Conservation (phyloP, 2,329 filamentous ascomycete species). For the Cordyceps pruinosa region DNA sequence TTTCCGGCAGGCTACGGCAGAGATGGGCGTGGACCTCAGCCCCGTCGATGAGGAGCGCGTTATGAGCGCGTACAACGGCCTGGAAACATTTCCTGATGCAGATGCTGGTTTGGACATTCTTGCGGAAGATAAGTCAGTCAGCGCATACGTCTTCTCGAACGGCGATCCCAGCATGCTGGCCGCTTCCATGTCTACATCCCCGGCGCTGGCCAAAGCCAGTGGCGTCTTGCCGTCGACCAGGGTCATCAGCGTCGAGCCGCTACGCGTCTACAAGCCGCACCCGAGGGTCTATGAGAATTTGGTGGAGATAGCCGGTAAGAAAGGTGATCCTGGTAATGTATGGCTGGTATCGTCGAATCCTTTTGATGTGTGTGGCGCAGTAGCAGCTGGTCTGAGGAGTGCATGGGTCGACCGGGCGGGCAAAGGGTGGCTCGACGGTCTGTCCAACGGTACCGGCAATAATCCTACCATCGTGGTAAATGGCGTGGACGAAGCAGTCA, state of each 20-base stretch:
- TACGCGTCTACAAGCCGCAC: slow-evolving; percentile 58
- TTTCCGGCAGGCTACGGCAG: slow-evolving; percentile 57
- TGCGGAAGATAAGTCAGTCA: slow-evolving; percentile 31
- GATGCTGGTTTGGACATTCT: slow-evolving; percentile 43
- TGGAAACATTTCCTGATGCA: slow-evolving; percentile 61
- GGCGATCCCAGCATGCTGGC: slow-evolving; percentile 58
- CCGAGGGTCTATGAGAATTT: slow-evolving; percentile 56
- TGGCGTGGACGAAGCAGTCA: slow-evolving; percentile 52
- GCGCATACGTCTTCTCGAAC: slow-evolving; percentile 63
- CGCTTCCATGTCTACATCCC: slow-evolving; percentile 51
- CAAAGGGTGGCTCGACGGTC: slow-evolving; percentile 57
- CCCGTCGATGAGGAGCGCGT: slow-evolving; percentile 39
- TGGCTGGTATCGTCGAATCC: slow-evolving; percentile 69
- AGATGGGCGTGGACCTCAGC: slow-evolving; percentile 42
- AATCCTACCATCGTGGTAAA: slow-evolving; percentile 47
- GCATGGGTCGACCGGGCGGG: slow-evolving; percentile 61
- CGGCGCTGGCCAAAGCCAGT: slow-evolving; percentile 43
- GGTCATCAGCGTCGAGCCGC: slow-evolving; percentile 55
- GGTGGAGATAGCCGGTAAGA: slow-evolving; percentile 41
- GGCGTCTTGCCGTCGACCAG: slow-evolving; percentile 35
- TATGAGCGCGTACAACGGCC: slow-evolving; percentile 57
- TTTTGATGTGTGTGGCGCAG: slow-evolving; percentile 64
- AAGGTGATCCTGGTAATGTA: slow-evolving; percentile 39
- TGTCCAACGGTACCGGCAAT: slow-evolving; percentile 39
- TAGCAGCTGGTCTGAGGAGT: slow-evolving; percentile 52